Percentiles rank a stretch among this genome's conserved stretches.
Conservation (phyloP, 345 rosid species). For the Lepidium didymum region DNA sequence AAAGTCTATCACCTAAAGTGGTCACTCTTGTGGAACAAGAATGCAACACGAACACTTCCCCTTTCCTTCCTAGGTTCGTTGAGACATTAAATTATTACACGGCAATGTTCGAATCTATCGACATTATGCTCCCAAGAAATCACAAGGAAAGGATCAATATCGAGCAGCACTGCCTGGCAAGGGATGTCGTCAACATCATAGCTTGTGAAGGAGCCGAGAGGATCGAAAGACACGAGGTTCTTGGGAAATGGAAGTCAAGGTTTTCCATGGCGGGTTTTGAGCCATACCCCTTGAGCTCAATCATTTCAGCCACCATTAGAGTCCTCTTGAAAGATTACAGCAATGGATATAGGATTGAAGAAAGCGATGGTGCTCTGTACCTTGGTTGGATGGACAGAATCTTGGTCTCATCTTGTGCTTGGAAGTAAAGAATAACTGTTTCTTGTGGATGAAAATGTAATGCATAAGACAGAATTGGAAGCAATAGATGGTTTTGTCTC, state of each 20-base stretch:
- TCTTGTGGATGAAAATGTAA: not conserved
- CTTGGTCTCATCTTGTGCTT: conserved; percentile 48
- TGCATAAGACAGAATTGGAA: not conserved
- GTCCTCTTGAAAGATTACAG: conserved; percentile 41
- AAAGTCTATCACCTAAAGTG: conserved; percentile 68
- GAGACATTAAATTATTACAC: conserved; percentile 68
- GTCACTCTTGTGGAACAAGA: conserved; percentile 94
- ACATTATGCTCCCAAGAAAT: conserved; percentile 58
- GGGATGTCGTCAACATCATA: conserved; percentile 78
- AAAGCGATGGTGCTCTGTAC: conserved; percentile 66
- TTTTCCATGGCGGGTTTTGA: conserved; percentile 80
- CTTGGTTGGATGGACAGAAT: conserved; percentile 88
- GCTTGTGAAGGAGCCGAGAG: conserved; percentile 91
- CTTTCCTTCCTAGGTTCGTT: conserved; percentile 70
- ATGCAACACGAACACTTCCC: conserved; percentile 82
- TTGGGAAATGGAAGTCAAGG: conserved; percentile 73
- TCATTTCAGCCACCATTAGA: conserved; percentile 59
- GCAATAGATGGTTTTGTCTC: conserved; percentile 13
- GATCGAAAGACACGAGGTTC: conserved; percentile 74
- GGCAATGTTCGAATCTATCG: conserved; percentile 92
- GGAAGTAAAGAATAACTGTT: conserved; percentile 17
- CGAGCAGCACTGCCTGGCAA: conserved; percentile 90
- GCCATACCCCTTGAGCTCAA: conserved; percentile 69
- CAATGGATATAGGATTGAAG: conserved; percentile 58
- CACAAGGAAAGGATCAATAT: conserved; percentile 74